phyloP scores from a whole-genome alignment of 164 flowering plant genomes.

The Nelumbo lutea region DNA sequence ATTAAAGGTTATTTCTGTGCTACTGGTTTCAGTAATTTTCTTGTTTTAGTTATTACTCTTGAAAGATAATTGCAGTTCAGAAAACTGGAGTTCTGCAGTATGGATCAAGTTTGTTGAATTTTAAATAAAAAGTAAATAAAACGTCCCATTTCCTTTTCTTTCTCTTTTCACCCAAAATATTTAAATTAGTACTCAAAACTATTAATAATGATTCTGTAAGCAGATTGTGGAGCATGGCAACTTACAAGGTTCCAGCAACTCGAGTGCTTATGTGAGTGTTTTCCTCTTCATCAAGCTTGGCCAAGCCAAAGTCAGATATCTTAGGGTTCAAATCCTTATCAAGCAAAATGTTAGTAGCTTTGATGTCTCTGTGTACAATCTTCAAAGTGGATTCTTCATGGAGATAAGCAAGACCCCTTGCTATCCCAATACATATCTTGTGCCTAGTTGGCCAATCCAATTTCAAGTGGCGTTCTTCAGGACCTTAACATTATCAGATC shows the following conservation, averaged over 20 bases:
- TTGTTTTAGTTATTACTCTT: too few species aligned
- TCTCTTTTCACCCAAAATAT: too few species aligned
- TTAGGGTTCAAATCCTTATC: slow-evolving; percentile 37
- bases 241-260: slow-evolving; percentile 51
- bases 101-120: too few species aligned
- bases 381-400: slow-evolving; percentile 49
- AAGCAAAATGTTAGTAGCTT: slow-evolving; percentile 37
- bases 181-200: too few species aligned
- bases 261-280: slow-evolving; percentile 53
- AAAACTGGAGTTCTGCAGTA: too few species aligned
- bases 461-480: slow-evolving; percentile 15
- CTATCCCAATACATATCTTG: slow-evolving; percentile 42
- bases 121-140: too few species aligned
- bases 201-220: too few species aligned
- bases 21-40: too few species aligned
- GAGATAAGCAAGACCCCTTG: slow-evolving; percentile 46
- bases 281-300: slow-evolving; percentile 43
- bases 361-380: slow-evolving; percentile 49
- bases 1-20: too few species aligned
- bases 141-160: too few species aligned
- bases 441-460: slow-evolving; percentile 39
- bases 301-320: slow-evolving; percentile 51
- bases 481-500: slow-evolving; percentile 19
- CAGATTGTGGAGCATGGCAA: background rate
- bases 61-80: too few species aligned